Evolutionary conservation across 345 rosid species (phyloP).

Genomic region (Hibiscus trionum): DNA sequence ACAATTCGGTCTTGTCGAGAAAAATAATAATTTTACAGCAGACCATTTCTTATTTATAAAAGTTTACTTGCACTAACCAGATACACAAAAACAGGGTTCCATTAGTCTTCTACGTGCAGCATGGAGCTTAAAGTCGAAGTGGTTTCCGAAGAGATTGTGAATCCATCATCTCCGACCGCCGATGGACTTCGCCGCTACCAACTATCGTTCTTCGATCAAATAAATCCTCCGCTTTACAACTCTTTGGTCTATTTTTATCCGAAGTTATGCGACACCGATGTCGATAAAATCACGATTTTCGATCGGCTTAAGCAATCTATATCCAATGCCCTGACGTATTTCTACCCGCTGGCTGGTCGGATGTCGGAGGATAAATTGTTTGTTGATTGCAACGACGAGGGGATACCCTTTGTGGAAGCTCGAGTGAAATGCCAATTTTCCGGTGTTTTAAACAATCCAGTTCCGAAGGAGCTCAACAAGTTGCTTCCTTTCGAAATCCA

Average conservation of each 20-base stretch:
- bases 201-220: neutral
- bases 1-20: too few species aligned
- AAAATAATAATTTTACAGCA: too few species aligned
- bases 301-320: neutral
- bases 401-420: slow-evolving; percentile 18
- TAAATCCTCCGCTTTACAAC: neutral
- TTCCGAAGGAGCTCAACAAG: slow-evolving; percentile 16
- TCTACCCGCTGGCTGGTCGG: slow-evolving; percentile 6
- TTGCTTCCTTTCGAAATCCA: slow-evolving; percentile 9
- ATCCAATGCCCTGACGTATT: neutral
- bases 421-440: slow-evolving; percentile 20
- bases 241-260: neutral
- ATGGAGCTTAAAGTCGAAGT: neutral
- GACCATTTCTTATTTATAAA: neutral
- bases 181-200: neutral
- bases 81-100: neutral
- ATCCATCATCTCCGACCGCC: slow-evolving; percentile 7
- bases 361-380: neutral
- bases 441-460: slow-evolving; percentile 9
- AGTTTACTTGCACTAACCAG: neutral
- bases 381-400: slow-evolving; percentile 25
- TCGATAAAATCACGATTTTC: neutral
- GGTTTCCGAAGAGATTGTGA: neutral
- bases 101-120: too few species aligned
- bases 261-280: neutral